phyloP scores from a whole-genome alignment of 1,284 basidiomycete species.

The Trichosporon sp. region DNA sequence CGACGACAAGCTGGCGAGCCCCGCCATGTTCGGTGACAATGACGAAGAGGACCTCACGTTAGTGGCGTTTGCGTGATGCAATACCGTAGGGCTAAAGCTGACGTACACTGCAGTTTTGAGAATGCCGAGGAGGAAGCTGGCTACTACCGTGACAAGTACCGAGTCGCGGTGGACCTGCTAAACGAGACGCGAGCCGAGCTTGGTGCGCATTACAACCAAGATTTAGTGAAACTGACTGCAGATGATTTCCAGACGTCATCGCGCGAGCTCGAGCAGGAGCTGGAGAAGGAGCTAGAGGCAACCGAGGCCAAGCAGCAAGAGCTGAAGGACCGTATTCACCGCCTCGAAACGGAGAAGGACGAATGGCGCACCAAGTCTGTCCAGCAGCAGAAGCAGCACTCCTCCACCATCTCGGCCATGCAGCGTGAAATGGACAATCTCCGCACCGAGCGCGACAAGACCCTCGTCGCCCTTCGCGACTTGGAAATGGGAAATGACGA shows the following conservation, averaged over 20 bases:
- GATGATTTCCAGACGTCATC: conserved; percentile 89
- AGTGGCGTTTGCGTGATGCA: conserved; percentile 25
- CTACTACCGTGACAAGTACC: conserved; percentile 82
- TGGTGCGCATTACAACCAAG: conserved; percentile 38
- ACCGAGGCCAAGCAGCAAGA: conserved; percentile 85
- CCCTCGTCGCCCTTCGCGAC: conserved; percentile 79
- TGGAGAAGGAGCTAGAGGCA: conserved; percentile 82
- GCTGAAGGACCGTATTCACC: conserved; percentile 71
- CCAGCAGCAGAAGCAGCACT: conserved; percentile 83
- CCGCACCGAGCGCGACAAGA: conserved; percentile 73
- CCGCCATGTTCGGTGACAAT: conserved; percentile 29
- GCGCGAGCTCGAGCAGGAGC: conserved; percentile 88
- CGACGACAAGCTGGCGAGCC: conserved; percentile 15
- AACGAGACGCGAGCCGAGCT: conserved; percentile 81
- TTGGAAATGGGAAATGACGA: conserved; percentile 96
- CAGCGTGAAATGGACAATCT: conserved; percentile 77
- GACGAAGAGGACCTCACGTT: conserved; percentile 47
- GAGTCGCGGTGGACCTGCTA: conserved; percentile 80
- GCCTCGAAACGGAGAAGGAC: conserved; percentile 77
- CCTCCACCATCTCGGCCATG: conserved; percentile 67
- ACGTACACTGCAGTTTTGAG: conserved; percentile 46
- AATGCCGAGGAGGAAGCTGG: conserved; percentile 52
- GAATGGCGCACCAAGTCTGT: conserved; percentile 88
- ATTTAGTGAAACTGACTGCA: conserved; percentile 24
- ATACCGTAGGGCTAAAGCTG: neutral